These are phyloP conservation scores for Suhomyces chickasaworum DNA, from an alignment of 1,139 yeast genomes.

Conservation along the genomic window DNA sequence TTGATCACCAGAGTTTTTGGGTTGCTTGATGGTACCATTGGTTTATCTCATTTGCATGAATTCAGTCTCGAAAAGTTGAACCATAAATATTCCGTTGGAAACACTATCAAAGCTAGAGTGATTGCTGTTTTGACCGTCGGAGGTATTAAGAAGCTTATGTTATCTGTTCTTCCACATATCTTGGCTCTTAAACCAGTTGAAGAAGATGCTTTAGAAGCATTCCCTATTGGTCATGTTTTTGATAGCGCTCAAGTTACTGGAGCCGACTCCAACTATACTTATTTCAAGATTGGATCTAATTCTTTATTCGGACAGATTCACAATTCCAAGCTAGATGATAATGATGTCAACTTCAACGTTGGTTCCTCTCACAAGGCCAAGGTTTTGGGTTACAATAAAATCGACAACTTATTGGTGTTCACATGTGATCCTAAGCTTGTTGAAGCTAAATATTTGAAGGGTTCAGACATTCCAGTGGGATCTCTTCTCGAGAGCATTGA, in stretches of 20 bases:
- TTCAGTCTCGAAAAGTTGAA: constrained; percentile 52
- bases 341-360: constrained; percentile 53
- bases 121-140: constrained; percentile 58
- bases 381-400: constrained; percentile 64
- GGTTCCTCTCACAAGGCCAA: constrained; percentile 78
- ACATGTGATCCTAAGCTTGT: constrained; percentile 69
- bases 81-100: constrained; percentile 67
- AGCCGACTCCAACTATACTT: constrained; percentile 56
- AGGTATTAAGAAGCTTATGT: constrained; percentile 60
- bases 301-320: constrained; percentile 67
- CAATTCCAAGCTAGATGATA: constrained; percentile 64
- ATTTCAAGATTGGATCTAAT: constrained; percentile 60
- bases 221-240: constrained; percentile 75
- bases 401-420: constrained; percentile 68
- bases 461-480: constrained; percentile 78
- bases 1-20: constrained; percentile 70
- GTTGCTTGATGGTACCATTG: constrained; percentile 70
- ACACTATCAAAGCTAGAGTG: constrained; percentile 68
- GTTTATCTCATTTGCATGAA: constrained; percentile 63
- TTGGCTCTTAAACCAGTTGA: constrained; percentile 26
- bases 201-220: constrained; percentile 57
- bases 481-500: constrained; percentile 57
- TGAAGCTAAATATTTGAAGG: constrained; percentile 62
- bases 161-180: constrained; percentile 66
- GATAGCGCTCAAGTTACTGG: constrained; percentile 62